Base-by-base conservation (phyloP, 2,329 filamentous ascomycete species). In the Botrytis byssoidea region DNA sequence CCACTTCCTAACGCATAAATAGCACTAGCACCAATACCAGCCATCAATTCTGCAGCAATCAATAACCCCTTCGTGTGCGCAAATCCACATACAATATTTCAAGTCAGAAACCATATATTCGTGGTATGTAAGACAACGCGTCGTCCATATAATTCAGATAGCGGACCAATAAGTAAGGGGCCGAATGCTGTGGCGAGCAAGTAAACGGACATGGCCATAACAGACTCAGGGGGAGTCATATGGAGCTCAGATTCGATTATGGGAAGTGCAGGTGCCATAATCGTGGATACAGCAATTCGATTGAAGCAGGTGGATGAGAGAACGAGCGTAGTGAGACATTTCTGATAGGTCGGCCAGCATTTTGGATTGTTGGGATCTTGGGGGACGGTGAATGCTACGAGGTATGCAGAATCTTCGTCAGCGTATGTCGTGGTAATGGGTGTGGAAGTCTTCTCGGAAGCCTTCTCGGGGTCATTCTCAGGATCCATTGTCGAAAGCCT, bases 131-230 rank as follows among this genome's bases (percentile, higher is more conserved):
- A 76, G 16, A 88, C 79, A 0, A 77, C 76, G 61, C 82, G 77
- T 2, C 87, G 78, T 0, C 86, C 86, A 67, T 85, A 87, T 0
- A 87, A 79, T 74, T 88, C 86, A 0, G 86, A 86, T 8, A 86
- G 81, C 0, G 90, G 90, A 1, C 91, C 91, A 87, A 90, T 92
- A 6, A 92, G 73, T 2, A 81, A 72, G 0, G 85, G 85, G 0
- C 85, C 85, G 46, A 70, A 32, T 18, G 68, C 68, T 46, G 84
- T 86, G 6, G 84, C 84, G 18, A 86, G 78, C 22, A 29, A 29
- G n/a, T 55, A 55, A 55, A 55, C n/a, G n/a, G 51, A 55, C 51
- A 55, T 55, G 7, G 51, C 51, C 51, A 55, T 55, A 55, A 55
- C n/a, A 18, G 51, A 55, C 14, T 55, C 51, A 55, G 29, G n/a